phyloP scores from a whole-genome alignment of 2,329 filamentous ascomycete genomes.

The Pseudocercospora fuligena region DNA sequence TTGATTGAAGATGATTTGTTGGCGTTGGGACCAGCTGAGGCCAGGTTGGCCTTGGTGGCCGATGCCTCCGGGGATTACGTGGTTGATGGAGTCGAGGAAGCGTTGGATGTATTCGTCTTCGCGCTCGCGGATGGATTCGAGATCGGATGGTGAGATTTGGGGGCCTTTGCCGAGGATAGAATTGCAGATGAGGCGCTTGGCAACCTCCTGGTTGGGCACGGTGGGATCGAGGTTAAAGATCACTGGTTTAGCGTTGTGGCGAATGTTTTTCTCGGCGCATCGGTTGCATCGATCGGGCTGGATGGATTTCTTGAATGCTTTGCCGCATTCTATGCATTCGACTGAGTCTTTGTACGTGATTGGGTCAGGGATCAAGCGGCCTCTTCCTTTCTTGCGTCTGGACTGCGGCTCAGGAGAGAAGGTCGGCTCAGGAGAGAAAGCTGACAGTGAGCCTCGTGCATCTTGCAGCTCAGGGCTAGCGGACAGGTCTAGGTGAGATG shows the following conservation, averaged over 20 bases:
- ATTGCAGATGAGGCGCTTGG: conserved; percentile 21
- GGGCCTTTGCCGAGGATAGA: conserved; percentile 15
- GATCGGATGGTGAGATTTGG: conserved; percentile 6
- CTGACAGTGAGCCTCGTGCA: neutral
- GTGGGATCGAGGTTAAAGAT: conserved; percentile 20
- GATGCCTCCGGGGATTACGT: conserved; percentile 10
- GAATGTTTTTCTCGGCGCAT: conserved; percentile 25
- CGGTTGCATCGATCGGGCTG: conserved; percentile 23
- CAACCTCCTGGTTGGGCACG: conserved; percentile 15
- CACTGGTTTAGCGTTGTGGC: conserved; percentile 18
- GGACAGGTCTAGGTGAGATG: neutral
- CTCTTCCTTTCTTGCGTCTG: conserved; percentile 8
- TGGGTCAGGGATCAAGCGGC: neutral
- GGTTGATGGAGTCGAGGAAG: conserved; percentile 25
- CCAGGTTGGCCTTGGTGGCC: conserved; percentile 1
- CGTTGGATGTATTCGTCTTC: conserved; percentile 25
- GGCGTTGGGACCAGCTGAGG: conserved; percentile 15
- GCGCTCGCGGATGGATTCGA: neutral
- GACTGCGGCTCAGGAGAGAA: conserved; percentile 6
- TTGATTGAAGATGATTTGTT: conserved; percentile 30
- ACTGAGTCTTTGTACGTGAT: conserved; percentile 11
- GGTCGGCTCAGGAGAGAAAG: neutral
- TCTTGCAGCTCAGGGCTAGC: neutral
- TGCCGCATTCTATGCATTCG: conserved; percentile 13
- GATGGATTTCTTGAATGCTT: conserved; percentile 16